phyloP scores from a whole-genome alignment of 2,329 filamentous ascomycete species.

The Huntiella savannae region DNA sequence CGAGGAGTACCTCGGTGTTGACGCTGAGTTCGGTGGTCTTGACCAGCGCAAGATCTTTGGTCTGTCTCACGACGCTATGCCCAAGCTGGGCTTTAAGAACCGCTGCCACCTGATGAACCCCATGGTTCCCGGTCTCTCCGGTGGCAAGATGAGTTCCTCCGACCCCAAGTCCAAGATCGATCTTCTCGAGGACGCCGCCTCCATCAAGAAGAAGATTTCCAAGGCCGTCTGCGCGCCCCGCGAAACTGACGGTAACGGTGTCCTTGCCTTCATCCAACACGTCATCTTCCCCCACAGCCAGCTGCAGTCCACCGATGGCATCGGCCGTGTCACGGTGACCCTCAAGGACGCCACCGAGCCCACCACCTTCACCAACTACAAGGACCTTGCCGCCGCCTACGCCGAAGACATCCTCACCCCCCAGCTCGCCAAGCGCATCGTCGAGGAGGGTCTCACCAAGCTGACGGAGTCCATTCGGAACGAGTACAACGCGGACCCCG shows the following conservation, averaged over 20 bases:
- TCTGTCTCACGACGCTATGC: conserved; percentile 66
- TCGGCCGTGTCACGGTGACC: conserved; percentile 26
- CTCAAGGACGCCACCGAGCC: conserved; percentile 55
- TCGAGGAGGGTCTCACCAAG: conserved; percentile 51
- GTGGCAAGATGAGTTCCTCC: conserved; percentile 74
- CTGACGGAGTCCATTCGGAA: conserved; percentile 62
- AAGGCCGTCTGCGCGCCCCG: conserved; percentile 67
- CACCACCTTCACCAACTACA: conserved; percentile 59
- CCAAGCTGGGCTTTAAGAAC: conserved; percentile 61
- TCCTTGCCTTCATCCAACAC: conserved; percentile 71
- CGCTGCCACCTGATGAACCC: conserved; percentile 33
- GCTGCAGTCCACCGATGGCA: conserved; percentile 25
- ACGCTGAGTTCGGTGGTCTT: conserved; percentile 68
- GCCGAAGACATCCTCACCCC: conserved; percentile 59
- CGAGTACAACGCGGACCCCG: conserved; percentile 48
- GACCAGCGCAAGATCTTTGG: conserved; percentile 86
- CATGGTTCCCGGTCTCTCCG: conserved; percentile 73
- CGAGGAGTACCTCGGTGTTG: conserved; percentile 72
- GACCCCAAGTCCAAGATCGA: conserved; percentile 75
- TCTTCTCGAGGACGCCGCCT: conserved; percentile 60
- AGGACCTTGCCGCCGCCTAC: conserved; percentile 65
- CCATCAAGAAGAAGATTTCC: conserved; percentile 62
- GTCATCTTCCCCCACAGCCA: conserved; percentile 62
- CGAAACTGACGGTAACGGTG: conserved; percentile 65
- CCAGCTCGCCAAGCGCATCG: conserved; percentile 71